Conservation (phyloP, 2,329 filamentous ascomycete species). For the Xylaria sp. region DNA sequence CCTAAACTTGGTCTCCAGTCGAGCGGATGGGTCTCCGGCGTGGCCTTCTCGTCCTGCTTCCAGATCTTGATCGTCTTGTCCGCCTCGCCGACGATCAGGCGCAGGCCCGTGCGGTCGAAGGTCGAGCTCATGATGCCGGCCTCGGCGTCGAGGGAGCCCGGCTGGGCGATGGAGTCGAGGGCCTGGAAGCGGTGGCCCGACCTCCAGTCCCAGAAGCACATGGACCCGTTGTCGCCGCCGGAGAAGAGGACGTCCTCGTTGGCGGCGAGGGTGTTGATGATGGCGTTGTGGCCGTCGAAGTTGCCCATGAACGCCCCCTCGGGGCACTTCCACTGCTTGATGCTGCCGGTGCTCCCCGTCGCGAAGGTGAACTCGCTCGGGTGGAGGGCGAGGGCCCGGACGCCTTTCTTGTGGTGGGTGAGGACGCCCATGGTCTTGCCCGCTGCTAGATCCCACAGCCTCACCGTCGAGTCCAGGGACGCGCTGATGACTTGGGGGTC, state of each 20-base stretch:
- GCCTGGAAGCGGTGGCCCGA: conserved; percentile 89
- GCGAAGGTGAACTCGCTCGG: conserved; percentile 97
- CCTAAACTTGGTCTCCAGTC: conserved; percentile 87
- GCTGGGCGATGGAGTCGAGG: conserved; percentile 89
- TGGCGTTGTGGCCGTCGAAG: conserved; percentile 93
- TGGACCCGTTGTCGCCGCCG: conserved; percentile 92
- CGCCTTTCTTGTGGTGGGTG: conserved; percentile 98
- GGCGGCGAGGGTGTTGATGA: conserved; percentile 91
- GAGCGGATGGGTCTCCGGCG: conserved; percentile 86
- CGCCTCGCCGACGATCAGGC: conserved; percentile 90
- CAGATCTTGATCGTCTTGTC: conserved; percentile 99
- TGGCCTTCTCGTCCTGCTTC: conserved; percentile 91
- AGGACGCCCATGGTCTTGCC: conserved; percentile 95
- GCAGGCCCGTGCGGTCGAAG: conserved; percentile 85
- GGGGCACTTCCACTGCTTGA: conserved; percentile 99
- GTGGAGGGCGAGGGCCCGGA: conserved; percentile 81
- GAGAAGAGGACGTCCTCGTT: conserved; percentile 96
- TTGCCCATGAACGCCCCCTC: conserved; percentile 99
- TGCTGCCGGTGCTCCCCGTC: conserved; percentile 85
- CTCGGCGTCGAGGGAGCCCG: conserved; percentile 91
- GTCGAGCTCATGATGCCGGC: conserved; percentile 92
- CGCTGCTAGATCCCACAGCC: conserved; percentile 93
- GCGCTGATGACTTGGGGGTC: conserved; percentile 94
- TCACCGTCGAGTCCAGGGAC: conserved; percentile 89
- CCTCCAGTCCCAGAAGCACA: conserved; percentile 99